Base-by-base conservation (phyloP, 768 basidiomycete genomes). In the Candolleomyces aberdarensis region DNA sequence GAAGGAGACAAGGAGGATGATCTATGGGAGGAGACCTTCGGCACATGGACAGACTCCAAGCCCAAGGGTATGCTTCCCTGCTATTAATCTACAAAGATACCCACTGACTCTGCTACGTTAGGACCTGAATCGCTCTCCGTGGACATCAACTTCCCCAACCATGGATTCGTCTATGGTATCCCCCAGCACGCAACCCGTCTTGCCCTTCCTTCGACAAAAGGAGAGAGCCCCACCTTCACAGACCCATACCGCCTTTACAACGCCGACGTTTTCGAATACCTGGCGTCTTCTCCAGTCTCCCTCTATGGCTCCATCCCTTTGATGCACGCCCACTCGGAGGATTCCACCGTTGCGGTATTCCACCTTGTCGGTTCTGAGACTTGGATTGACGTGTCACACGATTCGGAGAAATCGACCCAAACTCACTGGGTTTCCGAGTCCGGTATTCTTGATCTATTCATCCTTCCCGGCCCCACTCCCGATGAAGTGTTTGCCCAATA, bases 351-450 rank as follows among this genome's bases (percentile, higher is more conserved):
- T 41, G 96, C 87, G 4, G 80, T 98, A 44, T 92, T 98, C 78
- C 85, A 95, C 67, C 87, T 89, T 3, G 80, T 94, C 19, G 93
- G 77, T 0, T 96, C 95, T 1, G 97, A 99, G 69, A 94, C 94
- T 0, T 98, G 93, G 89, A 89, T 99, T 52, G 97, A 98, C 69
- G 83, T 98, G 36, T 85, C 80, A 5, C 92, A 92, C 69, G 73
- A 85, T 5, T 76, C 82, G 2, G 76, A 80, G 10, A 85, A 80
- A 63, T 89, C 91, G 8, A 91, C 92, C 0, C 81, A 89, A 64
- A 95, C 96, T 0, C 97, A 98, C 71, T 99, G 96, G 97, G 87
- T 98, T 63, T 94, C 96, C 7, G 97, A 99, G 74, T 94, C 94
- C 3, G 97, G 97, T 48, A 95, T 98, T 62, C 82, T 99, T 56